Conservation (phyloP, 495 filamentous ascomycete genomes). For the Neurospora sp. region DNA sequence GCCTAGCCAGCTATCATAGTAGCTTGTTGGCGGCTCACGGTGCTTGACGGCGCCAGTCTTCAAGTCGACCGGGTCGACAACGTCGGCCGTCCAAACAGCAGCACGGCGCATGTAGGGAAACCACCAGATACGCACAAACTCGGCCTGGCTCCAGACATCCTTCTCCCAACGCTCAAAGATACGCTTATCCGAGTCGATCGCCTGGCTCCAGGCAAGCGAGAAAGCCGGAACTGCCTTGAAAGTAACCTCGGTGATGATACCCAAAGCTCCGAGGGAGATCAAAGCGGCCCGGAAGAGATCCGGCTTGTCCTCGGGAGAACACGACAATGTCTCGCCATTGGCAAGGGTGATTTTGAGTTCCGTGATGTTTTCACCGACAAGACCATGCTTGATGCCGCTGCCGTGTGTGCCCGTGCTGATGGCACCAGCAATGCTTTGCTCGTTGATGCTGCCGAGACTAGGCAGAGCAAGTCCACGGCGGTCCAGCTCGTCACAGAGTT, state of each 20-base stretch:
- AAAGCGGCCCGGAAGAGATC: constrained; percentile 84
- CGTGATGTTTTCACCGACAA: constrained; percentile 66
- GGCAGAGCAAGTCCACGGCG: constrained; percentile 68
- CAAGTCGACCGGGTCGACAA: constrained; percentile 12
- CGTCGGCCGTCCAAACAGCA: constrained; percentile 76
- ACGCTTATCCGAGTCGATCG: constrained; percentile 53
- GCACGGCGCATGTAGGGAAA: constrained; percentile 79
- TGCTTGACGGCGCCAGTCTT: constrained; percentile 48
- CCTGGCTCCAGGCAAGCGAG: constrained; percentile 77
- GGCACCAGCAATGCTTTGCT: constrained; percentile 87
- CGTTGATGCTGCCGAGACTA: constrained; percentile 87
- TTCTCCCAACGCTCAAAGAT: constrained; percentile 65
- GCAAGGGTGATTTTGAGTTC: constrained; percentile 71
- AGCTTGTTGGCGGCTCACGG: constrained; percentile 39
- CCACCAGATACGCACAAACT: constrained; percentile 96
- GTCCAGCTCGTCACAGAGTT: constrained; percentile 59
- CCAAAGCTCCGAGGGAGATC: constrained; percentile 78
- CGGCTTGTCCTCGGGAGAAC: constrained; percentile 57
- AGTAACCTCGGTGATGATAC: constrained; percentile 81
- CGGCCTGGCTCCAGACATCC: constrained; percentile 68
- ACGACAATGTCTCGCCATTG: constrained; percentile 65
- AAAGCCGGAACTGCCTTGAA: constrained; percentile 68
- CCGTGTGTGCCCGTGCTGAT: constrained; percentile 92
- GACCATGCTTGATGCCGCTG: constrained; percentile 70
- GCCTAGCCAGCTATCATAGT: constrained; percentile 72